Base-by-base conservation (phyloP, 176 grass and related monocot species). In the Oryza australiensis region DNA sequence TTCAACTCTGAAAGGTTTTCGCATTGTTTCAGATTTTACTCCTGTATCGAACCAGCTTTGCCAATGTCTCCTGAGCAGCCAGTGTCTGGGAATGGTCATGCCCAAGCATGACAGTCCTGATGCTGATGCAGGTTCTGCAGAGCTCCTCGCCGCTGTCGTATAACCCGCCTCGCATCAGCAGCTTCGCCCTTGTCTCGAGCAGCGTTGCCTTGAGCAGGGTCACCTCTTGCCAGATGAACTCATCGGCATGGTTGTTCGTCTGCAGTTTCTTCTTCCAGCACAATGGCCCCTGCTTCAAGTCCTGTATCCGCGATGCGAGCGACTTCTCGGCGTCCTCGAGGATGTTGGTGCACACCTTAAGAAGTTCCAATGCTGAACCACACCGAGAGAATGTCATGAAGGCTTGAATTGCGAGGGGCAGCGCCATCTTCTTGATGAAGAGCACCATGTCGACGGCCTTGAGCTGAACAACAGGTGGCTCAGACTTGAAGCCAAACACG, bases 121-220 rank as follows among this genome's bases (percentile, higher is more conserved):
- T 99, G 79, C 93, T 99, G 78, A 99, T 88, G 75, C 96, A 99
- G 49, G 93, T 99, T 29, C 96, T 89, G 74, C 96, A 95, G 68
- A 99, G 74, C 60, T 99, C 96, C 73, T 99, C 93, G 0, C 79
- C 89, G 0, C 73, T 90, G 67, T 99, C 96, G 4, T 95, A 94
- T 65, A 91, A 43, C 35, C 96, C 96, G 1, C 96, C 96, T 79
- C 89, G 79, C 41, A 94, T 77, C 43, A 99, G 57, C 74, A 99
- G 86, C 73, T 99, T 99, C 2, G 96, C 93, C 72, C 93, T 90
- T 23, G 96, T 95, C 86, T 95, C 96, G 2, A 95, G 92, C 79
- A 99, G 57, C 0, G 79, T 88, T 3, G 96, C 96, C 59, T 99
- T 99, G 74, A 94, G 96, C 23, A 95, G 77, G 0, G 89, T 87